Base-by-base conservation (phyloP, 257 asterid species). In the Solanum dulcamara region DNA sequence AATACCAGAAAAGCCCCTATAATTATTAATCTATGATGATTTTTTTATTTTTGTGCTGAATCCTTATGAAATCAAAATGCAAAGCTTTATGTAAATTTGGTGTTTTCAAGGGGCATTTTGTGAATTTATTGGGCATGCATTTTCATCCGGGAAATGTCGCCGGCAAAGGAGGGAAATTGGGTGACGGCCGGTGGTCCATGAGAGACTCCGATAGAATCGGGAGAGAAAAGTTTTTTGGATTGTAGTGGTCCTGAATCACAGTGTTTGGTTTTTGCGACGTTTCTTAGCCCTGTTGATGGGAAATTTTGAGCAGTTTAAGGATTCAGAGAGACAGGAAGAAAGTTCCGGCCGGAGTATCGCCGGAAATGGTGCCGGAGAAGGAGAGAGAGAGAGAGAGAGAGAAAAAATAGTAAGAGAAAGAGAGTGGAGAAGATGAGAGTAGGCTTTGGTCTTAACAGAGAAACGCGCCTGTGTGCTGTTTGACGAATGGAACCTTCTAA, bases 111-210 rank as follows among this genome's bases (percentile, higher is more conserved):
- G 75, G 75, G 74, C 53, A 40, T 22, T 80, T 83, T 4, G 15
- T 15, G 40, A 32, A 62, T 30, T 26, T 3, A 62, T 20, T 28
- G 30, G 24, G 38, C 20, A 48, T 48, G 83, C 83, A 79, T 46
- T 57, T 57, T 87, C 64, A 85, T 81, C 89, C 83, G 70, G 88
- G 87, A 70, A 89, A 83, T 81, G 87, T 70, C 53, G 87, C 50
- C 80, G 88, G 85, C 12, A 38, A 85, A 72, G 48, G 86, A 30
- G 81, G 46, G 24, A 81, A 40, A 55, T 64, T 22, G 66, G 84
- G 83, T 7, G 68, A 64, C 0, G 50, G 83, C 53, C 85, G 87
- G 82, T 66, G 88, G 90, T 89, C 92, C 91, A 90, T 88, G 89
- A 88, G 15, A 86, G 91, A 89, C 33, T 72, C 55, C 55, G 55